Conservation (phyloP, 2,329 filamentous ascomycete species). For the Diplodia mutila region DNA sequence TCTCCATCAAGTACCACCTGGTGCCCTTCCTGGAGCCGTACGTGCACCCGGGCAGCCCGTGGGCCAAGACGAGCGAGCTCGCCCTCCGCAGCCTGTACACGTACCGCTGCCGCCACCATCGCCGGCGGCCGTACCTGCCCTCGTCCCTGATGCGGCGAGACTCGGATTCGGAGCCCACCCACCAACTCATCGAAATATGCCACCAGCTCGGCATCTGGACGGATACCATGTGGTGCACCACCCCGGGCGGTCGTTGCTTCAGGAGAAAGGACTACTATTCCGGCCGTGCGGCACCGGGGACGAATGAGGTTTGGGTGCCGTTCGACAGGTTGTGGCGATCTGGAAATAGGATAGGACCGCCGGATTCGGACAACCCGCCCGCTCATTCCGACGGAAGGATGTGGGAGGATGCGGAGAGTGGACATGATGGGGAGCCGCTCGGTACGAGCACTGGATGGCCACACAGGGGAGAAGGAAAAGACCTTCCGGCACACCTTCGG, state of each 20-base stretch:
- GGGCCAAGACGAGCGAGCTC: constrained; percentile 49
- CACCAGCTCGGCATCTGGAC: constrained; percentile 64
- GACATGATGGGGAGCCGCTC: constrained; percentile 59
- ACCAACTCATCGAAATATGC: constrained; percentile 63
- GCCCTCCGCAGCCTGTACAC: constrained; percentile 64
- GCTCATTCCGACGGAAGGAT: constrained; percentile 53
- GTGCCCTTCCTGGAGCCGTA: constrained; percentile 58
- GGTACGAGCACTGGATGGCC: constrained; percentile 51
- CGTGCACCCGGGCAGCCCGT: constrained; percentile 47
- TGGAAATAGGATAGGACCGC: constrained; percentile 60
- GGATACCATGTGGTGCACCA: constrained; percentile 65
- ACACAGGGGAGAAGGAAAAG: constrained; percentile 57
- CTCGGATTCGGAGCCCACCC: constrained; percentile 64
- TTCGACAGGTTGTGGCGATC: constrained; percentile 64
- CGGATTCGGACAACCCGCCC: constrained; percentile 35
- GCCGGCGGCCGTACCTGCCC: constrained; percentile 62
- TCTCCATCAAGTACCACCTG: constrained; percentile 67
- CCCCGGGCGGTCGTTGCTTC: constrained; percentile 60
- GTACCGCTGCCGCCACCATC: constrained; percentile 65
- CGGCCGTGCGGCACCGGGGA: constrained; percentile 58
- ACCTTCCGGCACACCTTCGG: constrained; percentile 57
- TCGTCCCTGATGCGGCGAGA: constrained; percentile 59
- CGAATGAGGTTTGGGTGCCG: constrained; percentile 64
- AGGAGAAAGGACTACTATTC: constrained; percentile 61
- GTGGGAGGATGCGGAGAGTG: constrained; percentile 61